Conservation (phyloP, 441 rosid species). For the Bruguiera hainesii region DNA sequence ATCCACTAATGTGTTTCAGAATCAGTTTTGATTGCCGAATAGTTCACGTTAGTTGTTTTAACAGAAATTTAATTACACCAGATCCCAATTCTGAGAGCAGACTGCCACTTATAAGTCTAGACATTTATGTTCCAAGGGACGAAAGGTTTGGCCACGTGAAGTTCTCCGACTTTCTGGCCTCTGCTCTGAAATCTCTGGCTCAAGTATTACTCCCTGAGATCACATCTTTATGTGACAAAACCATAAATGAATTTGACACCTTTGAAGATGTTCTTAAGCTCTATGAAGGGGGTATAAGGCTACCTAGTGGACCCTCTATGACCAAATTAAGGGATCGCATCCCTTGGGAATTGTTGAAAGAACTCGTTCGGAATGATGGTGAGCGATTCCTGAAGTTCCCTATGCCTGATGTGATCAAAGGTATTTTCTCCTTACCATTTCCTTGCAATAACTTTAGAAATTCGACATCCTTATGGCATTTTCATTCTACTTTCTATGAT, state of each 20-base stretch:
- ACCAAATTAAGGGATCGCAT: conserved; percentile 45
- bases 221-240: conserved; percentile 58
- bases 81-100: conserved; percentile 64
- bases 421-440: conserved; percentile 25
- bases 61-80: conserved; percentile 20
- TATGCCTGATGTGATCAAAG: conserved; percentile 72
- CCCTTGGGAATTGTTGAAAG: conserved; percentile 77
- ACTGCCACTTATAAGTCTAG: conserved; percentile 56
- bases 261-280: conserved; percentile 63
- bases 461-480: background rate
- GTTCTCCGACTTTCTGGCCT: conserved; percentile 81
- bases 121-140: conserved; percentile 85
- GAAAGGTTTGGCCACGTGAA: conserved; percentile 72
- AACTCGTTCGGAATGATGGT: conserved; percentile 64
- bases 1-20: background rate
- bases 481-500: background rate
- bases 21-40: background rate
- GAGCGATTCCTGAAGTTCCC: conserved; percentile 71
- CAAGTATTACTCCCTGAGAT: conserved; percentile 70
- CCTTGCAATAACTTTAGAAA: background rate
- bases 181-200: conserved; percentile 58
- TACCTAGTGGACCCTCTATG: conserved; percentile 28
- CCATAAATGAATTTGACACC: conserved; percentile 73
- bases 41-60: conserved; percentile 1
- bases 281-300: conserved; percentile 58